Evolutionary conservation across 345 rosid species (phyloP).

Genomic region (Tarenaya hassleriana): DNA sequence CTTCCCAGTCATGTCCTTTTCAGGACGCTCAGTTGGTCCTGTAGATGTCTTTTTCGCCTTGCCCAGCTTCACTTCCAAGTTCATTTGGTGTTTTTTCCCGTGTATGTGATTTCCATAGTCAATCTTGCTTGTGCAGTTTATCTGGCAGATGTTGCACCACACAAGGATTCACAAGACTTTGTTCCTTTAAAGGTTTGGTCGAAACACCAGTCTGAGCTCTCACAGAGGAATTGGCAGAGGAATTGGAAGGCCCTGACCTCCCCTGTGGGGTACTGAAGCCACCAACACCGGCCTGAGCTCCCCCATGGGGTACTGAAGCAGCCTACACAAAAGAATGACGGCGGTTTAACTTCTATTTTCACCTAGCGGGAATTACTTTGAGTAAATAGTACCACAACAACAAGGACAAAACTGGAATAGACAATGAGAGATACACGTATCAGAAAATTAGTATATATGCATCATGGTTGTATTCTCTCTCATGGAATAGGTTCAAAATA

Average conservation of each 20-base stretch:
- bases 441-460: too few species aligned
- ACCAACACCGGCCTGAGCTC: neutral
- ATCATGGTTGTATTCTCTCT: too few species aligned
- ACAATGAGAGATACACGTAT: too few species aligned
- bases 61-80: slow-evolving; percentile 20
- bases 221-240: too few species aligned
- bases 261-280: neutral
- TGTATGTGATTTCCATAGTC: neutral
- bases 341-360: neutral
- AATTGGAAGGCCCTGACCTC: too few species aligned
- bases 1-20: slow-evolving; percentile 15
- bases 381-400: too few species aligned
- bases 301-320: neutral
- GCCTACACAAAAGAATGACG: neutral
- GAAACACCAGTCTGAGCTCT: slow-evolving; percentile 22
- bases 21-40: slow-evolving; percentile 8
- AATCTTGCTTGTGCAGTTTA: slow-evolving; percentile 24
- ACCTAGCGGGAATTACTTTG: too few species aligned
- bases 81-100: slow-evolving; percentile 26
- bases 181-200: slow-evolving; percentile 28
- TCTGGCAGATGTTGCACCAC: slow-evolving; percentile 38
- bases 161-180: slow-evolving; percentile 33
- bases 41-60: slow-evolving; percentile 17
- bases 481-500: too few species aligned
- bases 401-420: too few species aligned